Evolutionary conservation across 1,139 yeast genomes (phyloP).

Genomic region (Blastobotrys indianensis): DNA sequence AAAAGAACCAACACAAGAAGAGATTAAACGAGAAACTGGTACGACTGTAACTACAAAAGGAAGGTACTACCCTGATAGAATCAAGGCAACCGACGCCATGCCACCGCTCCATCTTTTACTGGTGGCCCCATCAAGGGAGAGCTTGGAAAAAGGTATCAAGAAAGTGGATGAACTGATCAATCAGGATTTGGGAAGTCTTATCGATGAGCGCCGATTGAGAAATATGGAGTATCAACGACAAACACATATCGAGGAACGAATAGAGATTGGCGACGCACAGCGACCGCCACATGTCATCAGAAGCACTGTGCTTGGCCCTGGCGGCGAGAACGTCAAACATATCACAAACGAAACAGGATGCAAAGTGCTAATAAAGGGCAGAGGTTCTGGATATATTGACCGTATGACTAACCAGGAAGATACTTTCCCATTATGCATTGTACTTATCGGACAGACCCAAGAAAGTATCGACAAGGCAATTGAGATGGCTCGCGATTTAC

Average conservation of each 20-base stretch:
- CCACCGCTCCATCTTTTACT: constrained; percentile 35
- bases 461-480: constrained; percentile 29
- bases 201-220: constrained; percentile 30
- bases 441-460: constrained; percentile 28
- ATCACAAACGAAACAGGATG: constrained; percentile 34
- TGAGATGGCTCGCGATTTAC: constrained; percentile 31
- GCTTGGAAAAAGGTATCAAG: constrained; percentile 31
- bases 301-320: constrained; percentile 33
- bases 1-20: constrained; percentile 32
- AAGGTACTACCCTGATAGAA: constrained; percentile 35
- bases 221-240: constrained; percentile 5
- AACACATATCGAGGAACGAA: constrained; percentile 2
- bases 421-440: constrained; percentile 33
- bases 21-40: constrained; percentile 31
- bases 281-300: constrained; percentile 28
- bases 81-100: constrained; percentile 32
- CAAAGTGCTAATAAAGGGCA: constrained; percentile 35
- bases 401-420: constrained; percentile 31
- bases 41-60: constrained; percentile 35
- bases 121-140: constrained; percentile 28
- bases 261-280: constrained; percentile 20
- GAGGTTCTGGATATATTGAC: constrained; percentile 35
- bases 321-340: constrained; percentile 37
- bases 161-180: constrained; percentile 31
- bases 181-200: constrained; percentile 31